Percentiles rank a stretch among this genome's conserved stretches.
Conservation (phyloP, 805 yeast genomes). For the Zygotorulaspora sp. region DNA sequence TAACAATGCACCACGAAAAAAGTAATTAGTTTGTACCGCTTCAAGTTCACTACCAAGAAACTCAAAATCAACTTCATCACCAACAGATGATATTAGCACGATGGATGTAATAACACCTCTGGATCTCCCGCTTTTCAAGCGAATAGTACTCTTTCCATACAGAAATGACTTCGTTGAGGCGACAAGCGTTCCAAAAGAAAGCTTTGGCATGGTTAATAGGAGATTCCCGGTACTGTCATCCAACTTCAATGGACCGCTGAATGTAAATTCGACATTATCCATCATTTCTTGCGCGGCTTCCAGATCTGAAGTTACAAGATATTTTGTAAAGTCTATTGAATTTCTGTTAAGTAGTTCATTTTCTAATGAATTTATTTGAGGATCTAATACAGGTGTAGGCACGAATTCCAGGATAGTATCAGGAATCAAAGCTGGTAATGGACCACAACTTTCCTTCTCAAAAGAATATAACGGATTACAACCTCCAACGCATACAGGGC, state of each 20-base stretch:
- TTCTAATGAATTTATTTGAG: constrained; percentile 6
- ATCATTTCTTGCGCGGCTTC: constrained; percentile 58
- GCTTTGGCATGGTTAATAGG: constrained; percentile 74
- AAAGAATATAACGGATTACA: constrained; percentile 77
- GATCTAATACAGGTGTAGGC: constrained; percentile 9
- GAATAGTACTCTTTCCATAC: constrained; percentile 74
- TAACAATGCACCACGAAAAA: constrained; percentile 66
- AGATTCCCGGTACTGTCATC: constrained; percentile 44
- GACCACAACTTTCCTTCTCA: constrained; percentile 67
- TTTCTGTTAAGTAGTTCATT: constrained; percentile 18
- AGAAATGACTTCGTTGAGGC: constrained; percentile 74
- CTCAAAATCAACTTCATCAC: constrained; percentile 91
- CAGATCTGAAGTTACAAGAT: constrained; percentile 28
- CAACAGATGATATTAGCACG: constrained; percentile 74
- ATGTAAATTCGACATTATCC: constrained; percentile 58
- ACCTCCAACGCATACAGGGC: constrained; percentile 74
- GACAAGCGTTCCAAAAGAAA: constrained; percentile 69
- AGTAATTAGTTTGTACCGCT: constrained; percentile 72
- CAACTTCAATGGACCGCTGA: constrained; percentile 49
- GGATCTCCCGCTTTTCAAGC: constrained; percentile 65
- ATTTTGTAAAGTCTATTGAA: constrained; percentile 29
- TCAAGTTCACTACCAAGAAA: constrained; percentile 70
- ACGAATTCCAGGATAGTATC: constrained; percentile 15
- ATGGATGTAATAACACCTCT: constrained; percentile 82
- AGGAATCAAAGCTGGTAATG: constrained; percentile 64